Conservation (phyloP, 768 basidiomycete species). For the Macrolepiota fuliginosa region DNA sequence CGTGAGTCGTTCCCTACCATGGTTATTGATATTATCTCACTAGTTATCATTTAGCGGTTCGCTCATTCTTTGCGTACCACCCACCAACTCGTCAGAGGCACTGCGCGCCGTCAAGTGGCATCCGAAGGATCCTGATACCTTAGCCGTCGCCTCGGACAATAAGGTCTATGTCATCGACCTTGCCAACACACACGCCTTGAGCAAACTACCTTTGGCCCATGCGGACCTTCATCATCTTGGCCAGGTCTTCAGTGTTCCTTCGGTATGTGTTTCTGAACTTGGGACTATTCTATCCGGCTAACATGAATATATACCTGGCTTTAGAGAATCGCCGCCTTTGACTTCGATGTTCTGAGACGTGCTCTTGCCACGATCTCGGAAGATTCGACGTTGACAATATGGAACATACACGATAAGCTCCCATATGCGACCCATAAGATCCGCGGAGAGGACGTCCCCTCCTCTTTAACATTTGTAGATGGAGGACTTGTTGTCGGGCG, state of each 20-base stretch:
- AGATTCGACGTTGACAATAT: conserved; percentile 77
- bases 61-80: conserved; percentile 66
- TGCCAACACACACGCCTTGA: conserved; percentile 54
- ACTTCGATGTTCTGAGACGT: conserved; percentile 77
- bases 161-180: conserved; percentile 78
- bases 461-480: conserved; percentile 83
- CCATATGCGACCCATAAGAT: conserved; percentile 77
- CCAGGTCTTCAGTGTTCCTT: conserved; percentile 64
- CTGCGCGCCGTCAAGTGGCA: conserved; percentile 89
- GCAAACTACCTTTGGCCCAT: conserved; percentile 66
- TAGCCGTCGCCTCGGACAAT: conserved; percentile 80
- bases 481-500: conserved; percentile 83
- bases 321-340: conserved; percentile 79
- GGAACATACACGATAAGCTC: conserved; percentile 76
- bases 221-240: conserved; percentile 67
- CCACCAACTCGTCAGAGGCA: conserved; percentile 55
- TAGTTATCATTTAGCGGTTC: conserved; percentile 46
- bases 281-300: background rate
- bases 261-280: conserved; percentile 45
- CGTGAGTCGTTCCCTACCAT: conserved; percentile 46
- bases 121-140: conserved; percentile 73
- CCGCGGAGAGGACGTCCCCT: conserved; percentile 77
- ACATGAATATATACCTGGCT: conserved; percentile 9
- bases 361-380: conserved; percentile 80
- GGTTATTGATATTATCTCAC: conserved; percentile 4